phyloP scores from a whole-genome alignment of 305 asterid species.

The Vinca major region DNA sequence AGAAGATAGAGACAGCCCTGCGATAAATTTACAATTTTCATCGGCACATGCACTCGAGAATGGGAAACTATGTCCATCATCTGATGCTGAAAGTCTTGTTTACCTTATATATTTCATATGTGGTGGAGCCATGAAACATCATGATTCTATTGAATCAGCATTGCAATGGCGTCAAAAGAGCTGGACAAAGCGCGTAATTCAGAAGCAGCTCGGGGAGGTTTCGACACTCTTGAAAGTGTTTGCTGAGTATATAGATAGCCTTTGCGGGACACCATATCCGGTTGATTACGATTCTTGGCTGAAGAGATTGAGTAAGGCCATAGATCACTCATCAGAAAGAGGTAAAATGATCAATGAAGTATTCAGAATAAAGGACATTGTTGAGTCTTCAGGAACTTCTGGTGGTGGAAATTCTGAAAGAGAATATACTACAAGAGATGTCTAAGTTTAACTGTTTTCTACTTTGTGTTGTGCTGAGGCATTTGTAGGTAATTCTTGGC shows the following conservation, averaged over 20 bases:
- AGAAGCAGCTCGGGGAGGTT: slow-evolving; percentile 53
- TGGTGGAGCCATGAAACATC: slow-evolving; percentile 54
- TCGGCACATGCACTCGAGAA: slow-evolving; percentile 65
- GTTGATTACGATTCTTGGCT: slow-evolving; percentile 73
- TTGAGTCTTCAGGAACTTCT: slow-evolving; percentile 47
- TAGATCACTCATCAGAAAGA: slow-evolving; percentile 35
- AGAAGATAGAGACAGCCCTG: slow-evolving; percentile 75
- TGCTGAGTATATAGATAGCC: slow-evolving; percentile 62
- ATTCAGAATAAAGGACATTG: slow-evolving; percentile 31
- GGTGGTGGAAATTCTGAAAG: background rate
- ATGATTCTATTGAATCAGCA: slow-evolving; percentile 71
- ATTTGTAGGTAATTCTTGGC: too few species aligned
- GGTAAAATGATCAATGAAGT: slow-evolving; percentile 45
- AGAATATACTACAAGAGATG: background rate
- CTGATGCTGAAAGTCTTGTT: slow-evolving; percentile 68
- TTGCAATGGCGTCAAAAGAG: slow-evolving; percentile 56
- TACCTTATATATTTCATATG: slow-evolving; percentile 45
- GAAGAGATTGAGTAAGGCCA: slow-evolving; percentile 41
- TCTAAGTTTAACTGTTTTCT: background rate
- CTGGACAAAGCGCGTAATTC: slow-evolving; percentile 58
- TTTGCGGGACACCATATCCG: slow-evolving; percentile 65
- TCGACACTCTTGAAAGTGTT: slow-evolving; percentile 65
- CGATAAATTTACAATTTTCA: slow-evolving; percentile 55
- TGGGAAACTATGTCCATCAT: slow-evolving; percentile 77
- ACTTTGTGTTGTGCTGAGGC: too few species aligned